Evolutionary conservation across 352 stramenopile species (phyloP).

Genomic region (Blastocystis sp.): DNA sequence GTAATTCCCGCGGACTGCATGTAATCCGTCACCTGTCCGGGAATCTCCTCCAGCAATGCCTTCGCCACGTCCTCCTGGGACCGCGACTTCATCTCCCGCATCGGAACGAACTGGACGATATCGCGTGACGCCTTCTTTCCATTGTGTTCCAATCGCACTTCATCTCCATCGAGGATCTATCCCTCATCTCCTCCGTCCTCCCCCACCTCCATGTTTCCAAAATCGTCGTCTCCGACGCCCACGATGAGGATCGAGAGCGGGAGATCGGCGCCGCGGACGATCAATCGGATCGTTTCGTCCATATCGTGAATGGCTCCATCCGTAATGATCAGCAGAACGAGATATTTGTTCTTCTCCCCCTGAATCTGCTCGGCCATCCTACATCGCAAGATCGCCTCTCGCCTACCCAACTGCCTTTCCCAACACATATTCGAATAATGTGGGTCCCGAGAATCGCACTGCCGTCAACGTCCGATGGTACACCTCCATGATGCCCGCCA

Average conservation of each 20-base stretch:
- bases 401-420: constrained; percentile 51
- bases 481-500: constrained; percentile 69
- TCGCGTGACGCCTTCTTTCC: constrained; percentile 36
- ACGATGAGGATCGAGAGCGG: constrained; percentile 69
- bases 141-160: not conserved
- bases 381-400: not conserved
- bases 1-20: constrained; percentile 23
- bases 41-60: constrained; percentile 8
- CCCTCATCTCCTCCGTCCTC: not conserved
- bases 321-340: constrained; percentile 74
- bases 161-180: constrained; percentile 21
- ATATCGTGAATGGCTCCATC: constrained; percentile 77
- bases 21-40: constrained; percentile 17
- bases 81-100: not conserved
- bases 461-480: constrained; percentile 59
- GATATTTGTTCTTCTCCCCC: constrained; percentile 62
- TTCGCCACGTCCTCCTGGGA: not conserved
- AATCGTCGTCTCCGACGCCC: constrained; percentile 68
- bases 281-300: constrained; percentile 60
- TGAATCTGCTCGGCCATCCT: constrained; percentile 9
- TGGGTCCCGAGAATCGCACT: constrained; percentile 61
- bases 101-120: constrained; percentile 29
- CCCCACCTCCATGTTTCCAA: constrained; percentile 65
- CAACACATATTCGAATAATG: constrained; percentile 61
- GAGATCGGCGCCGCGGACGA: constrained; percentile 57